Base-by-base conservation (phyloP, 2,329 filamentous ascomycete genomes). In the Botrytis sinoallii region DNA sequence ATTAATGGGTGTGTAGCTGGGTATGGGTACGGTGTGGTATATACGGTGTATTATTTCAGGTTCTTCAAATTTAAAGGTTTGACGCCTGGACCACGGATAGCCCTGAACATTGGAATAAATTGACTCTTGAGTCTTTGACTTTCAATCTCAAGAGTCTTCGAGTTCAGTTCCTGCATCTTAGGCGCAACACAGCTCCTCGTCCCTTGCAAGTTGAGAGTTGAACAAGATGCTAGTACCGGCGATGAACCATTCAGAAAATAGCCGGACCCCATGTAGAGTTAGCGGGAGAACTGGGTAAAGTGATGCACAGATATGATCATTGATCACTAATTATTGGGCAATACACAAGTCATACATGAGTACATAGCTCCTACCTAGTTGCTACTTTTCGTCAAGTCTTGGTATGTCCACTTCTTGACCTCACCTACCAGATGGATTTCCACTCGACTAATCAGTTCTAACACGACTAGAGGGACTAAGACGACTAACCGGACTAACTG, bases 301-400 rank as follows among this genome's bases (percentile, higher is more conserved):
- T 40, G 46, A 69, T 69, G 66, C 66, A 57, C 66, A 68, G 60
- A n/a, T 63, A 40, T 63, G 60, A 55, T 57, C 14, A 57, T 57
- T 63, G 60, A 42, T 40, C 60, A 63, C 60, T 63, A 61, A 40
- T 57, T 57, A 57, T 29, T 32, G 60, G n/a, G 60, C n/a, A 25
- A 63, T 63, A 42, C 60, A 42, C 35, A 63, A 42, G 60, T 63
- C 60, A 42, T 42, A 63, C 52, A 57, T 57, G 52, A 57, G n/a
- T 57, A 57, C 52, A 57, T 48, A 12, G 42, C 18, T 6, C 44
- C n/a, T 52, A 52, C n/a, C n/a, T 29, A 29, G 52, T 29, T 29
- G 9, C 52, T 57, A 9, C n/a, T 57, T 65, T 44, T 44, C 9
- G n/a, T 22, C 40, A 68, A 57, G 48, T 57, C 48, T 69, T 44